Evolutionary conservation across 192 early-diverging fungal species (phyloP).

Genomic region (Diversispora eburnea): DNA sequence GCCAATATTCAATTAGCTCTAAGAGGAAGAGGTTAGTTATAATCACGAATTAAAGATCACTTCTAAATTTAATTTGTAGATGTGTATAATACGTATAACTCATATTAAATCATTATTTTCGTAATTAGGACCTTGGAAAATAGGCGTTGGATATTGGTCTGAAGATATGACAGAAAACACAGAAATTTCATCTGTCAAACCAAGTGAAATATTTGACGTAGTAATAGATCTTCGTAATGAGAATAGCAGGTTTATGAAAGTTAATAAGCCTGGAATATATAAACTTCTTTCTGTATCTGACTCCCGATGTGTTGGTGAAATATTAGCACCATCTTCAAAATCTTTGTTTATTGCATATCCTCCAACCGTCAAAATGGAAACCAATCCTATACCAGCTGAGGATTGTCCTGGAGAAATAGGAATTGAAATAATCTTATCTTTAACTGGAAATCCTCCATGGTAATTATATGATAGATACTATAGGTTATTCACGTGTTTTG

Average conservation of each 20-base stretch:
- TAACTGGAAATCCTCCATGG: constrained; percentile 28
- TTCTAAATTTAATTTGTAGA: no score
- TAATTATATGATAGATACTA: not conserved
- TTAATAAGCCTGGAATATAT: constrained; percentile 36
- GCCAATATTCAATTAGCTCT: constrained; percentile 11
- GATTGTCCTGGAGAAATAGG: constrained; percentile 30
- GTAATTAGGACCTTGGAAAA: constrained; percentile 20
- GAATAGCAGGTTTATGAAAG: constrained; percentile 18
- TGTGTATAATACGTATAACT: no score
- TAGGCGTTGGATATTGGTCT: constrained; percentile 25
- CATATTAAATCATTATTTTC: not conserved
- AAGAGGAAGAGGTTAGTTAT: constrained; percentile 12
- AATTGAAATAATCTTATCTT: constrained; percentile 15
- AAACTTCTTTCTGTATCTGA: constrained; percentile 34
- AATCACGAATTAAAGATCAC: not conserved
- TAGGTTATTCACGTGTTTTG: not conserved
- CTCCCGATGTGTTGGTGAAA: constrained; percentile 31
- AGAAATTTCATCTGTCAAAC: not conserved
- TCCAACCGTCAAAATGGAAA: constrained; percentile 22
- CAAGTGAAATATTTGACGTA: not conserved
- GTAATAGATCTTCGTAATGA: not conserved
- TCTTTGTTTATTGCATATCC: constrained; percentile 4
- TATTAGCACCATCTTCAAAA: constrained; percentile 16
- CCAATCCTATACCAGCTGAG: constrained; percentile 22
- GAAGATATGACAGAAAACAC: constrained; percentile 10